Conservation (phyloP, 192 early-diverging fungal species). For the Umbelopsis isabellina region DNA sequence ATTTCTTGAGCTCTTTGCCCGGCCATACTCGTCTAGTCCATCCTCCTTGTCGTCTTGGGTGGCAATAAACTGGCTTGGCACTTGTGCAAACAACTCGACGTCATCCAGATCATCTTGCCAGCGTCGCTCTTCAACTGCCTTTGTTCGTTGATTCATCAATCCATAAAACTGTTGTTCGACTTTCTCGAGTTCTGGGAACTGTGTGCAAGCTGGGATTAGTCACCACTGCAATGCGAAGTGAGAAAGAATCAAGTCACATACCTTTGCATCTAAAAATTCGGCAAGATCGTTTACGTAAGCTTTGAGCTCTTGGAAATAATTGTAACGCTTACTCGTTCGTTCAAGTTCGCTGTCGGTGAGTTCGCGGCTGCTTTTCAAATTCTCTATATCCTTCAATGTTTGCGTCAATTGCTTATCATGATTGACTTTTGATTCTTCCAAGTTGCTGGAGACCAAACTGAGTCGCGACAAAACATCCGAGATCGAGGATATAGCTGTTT, state of each 20-base stretch:
- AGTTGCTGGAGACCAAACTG: conserved; percentile 28
- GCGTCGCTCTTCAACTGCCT: conserved; percentile 40
- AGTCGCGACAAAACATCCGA: conserved; percentile 40
- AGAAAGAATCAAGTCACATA: conserved; percentile 18
- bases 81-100: conserved; percentile 40
- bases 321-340: conserved; percentile 46
- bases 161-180: conserved; percentile 50
- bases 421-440: conserved; percentile 32
- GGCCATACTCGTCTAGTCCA: conserved; percentile 48
- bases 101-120: conserved; percentile 47
- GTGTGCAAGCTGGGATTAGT: background rate
- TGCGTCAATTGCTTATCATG: conserved; percentile 46
- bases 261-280: conserved; percentile 60
- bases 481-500: conserved; percentile 43
- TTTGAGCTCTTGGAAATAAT: conserved; percentile 55
- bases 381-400: conserved; percentile 37
- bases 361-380: conserved; percentile 24
- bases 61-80: conserved; percentile 24
- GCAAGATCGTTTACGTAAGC: conserved; percentile 52
- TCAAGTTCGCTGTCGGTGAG: conserved; percentile 46
- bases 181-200: conserved; percentile 56
- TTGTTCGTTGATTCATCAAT: conserved; percentile 36
- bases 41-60: conserved; percentile 12
- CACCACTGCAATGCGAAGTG: background rate
- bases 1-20: conserved; percentile 31